A percentile compares a stretch with the other conserved stretches of the same genome.
Conservation (phyloP, 202 grass and related monocot species). For the Eragrostis tef region DNA sequence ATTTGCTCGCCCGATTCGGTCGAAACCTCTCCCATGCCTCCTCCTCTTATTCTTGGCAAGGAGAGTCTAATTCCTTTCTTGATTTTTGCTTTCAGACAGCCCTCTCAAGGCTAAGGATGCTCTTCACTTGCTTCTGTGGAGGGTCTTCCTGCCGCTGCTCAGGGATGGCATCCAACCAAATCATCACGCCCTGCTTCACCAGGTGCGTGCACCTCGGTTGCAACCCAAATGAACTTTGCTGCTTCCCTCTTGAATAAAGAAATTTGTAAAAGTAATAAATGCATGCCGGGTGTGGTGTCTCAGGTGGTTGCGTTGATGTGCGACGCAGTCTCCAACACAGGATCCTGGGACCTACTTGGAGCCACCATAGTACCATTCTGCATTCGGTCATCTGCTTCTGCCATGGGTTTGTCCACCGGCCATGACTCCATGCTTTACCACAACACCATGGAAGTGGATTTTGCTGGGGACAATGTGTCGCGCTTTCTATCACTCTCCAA, state of each 20-base stretch:
- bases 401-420: constrained; percentile 41
- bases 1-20: constrained; percentile 64
- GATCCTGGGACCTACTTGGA: constrained; percentile 66
- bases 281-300: constrained; percentile 10
- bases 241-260: not conserved
- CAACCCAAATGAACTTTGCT: not conserved
- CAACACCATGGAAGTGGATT: constrained; percentile 5
- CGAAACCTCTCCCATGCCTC: not conserved
- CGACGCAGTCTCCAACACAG: constrained; percentile 46
- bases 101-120: constrained; percentile 35
- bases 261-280: not conserved
- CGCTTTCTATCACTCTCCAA: constrained; percentile 45
- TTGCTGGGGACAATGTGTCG: constrained; percentile 1
- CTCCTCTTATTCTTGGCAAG: not conserved
- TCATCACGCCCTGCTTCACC: constrained; percentile 45
- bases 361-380: constrained; percentile 71
- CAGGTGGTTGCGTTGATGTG: constrained; percentile 63
- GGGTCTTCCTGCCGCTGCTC: constrained; percentile 71
- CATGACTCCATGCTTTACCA: constrained; percentile 50
- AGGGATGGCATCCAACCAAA: constrained; percentile 42
- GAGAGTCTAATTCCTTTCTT: not conserved
- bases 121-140: constrained; percentile 59
- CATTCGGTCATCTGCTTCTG: constrained; percentile 56
- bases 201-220: constrained; percentile 46
- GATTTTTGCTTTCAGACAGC: constrained; percentile 48